Percentiles rank a stretch among this genome's conserved stretches.
phyloP scores from a whole-genome alignment of 2,329 filamentous ascomycete species.

The Sarocladiaceae sp. region DNA sequence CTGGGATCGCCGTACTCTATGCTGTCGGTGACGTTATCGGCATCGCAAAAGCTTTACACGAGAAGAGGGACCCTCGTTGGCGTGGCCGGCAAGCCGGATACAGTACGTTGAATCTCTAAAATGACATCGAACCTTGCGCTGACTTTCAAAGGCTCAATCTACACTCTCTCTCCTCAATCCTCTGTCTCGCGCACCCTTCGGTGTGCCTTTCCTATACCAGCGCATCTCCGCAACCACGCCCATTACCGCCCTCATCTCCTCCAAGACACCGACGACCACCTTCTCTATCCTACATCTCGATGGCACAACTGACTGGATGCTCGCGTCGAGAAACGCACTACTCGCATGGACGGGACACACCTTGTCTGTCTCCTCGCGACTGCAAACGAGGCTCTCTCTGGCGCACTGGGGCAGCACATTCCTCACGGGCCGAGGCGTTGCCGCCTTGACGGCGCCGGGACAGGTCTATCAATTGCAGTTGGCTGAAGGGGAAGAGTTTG shows the following conservation, averaged over 20 bases:
- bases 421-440: constrained; percentile 79
- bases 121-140: constrained; percentile 5
- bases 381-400: constrained; percentile 68
- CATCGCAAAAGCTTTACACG: constrained; percentile 90
- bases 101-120: constrained; percentile 48
- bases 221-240: constrained; percentile 81
- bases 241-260: constrained; percentile 80
- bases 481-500: constrained; percentile 78
- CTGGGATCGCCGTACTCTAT: constrained; percentile 88
- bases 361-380: constrained; percentile 64
- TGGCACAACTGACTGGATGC: constrained; percentile 91
- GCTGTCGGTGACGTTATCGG: constrained; percentile 85
- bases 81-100: constrained; percentile 83
- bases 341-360: constrained; percentile 97
- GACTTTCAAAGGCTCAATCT: constrained; percentile 63
- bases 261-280: constrained; percentile 78
- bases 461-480: constrained; percentile 84
- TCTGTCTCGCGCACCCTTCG: constrained; percentile 68
- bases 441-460: constrained; percentile 78
- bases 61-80: constrained; percentile 85
- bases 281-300: constrained; percentile 86
- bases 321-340: constrained; percentile 78
- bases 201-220: constrained; percentile 94
- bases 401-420: constrained; percentile 89
- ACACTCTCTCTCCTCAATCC: constrained; percentile 84